phyloP scores from a whole-genome alignment of 2,329 filamentous ascomycete genomes.

The Monosporascus sp. region DNA sequence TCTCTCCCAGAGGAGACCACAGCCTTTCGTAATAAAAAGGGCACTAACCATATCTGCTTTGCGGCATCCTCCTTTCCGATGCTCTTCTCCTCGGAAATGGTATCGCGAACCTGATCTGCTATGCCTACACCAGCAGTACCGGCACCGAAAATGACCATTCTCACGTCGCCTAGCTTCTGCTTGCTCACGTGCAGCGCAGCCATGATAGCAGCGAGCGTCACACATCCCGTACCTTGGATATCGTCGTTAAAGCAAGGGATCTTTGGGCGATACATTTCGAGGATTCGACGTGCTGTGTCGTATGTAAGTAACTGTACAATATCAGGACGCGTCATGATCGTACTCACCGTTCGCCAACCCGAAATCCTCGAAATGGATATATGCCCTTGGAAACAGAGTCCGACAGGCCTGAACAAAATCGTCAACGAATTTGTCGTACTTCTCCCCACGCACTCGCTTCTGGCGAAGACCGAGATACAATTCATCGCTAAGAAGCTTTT shows the following conservation, averaged over 20 bases:
- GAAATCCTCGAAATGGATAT: constrained; percentile 89
- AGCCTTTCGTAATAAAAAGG: too few relatives aligned
- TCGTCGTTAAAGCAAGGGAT: constrained; percentile 90
- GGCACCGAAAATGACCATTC: constrained; percentile 72
- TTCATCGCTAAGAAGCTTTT: constrained; percentile 66
- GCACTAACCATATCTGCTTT: constrained; percentile 67
- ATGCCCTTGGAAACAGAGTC: constrained; percentile 70
- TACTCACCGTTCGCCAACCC: constrained; percentile 62
- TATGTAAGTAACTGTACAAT: not conserved
- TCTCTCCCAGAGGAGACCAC: not conserved
- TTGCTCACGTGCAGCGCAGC: constrained; percentile 66
- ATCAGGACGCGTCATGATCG: not conserved
- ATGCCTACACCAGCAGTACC: constrained; percentile 82
- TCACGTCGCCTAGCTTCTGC: constrained; percentile 60
- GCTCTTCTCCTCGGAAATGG: constrained; percentile 63
- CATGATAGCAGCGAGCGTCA: constrained; percentile 78
- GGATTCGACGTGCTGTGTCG: constrained; percentile 49
- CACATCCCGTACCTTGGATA: constrained; percentile 82
- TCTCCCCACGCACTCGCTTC: constrained; percentile 60
- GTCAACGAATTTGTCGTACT: constrained; percentile 74
- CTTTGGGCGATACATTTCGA: constrained; percentile 68
- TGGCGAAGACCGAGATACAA: constrained; percentile 73
- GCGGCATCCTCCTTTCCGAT: constrained; percentile 69
- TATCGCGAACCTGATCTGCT: constrained; percentile 76
- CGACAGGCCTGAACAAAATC: constrained; percentile 64